Percentiles rank a stretch among this genome's conserved stretches.
Conservation (phyloP, 2,329 filamentous ascomycete genomes). For the Malbranchea cinnamomea region DNA sequence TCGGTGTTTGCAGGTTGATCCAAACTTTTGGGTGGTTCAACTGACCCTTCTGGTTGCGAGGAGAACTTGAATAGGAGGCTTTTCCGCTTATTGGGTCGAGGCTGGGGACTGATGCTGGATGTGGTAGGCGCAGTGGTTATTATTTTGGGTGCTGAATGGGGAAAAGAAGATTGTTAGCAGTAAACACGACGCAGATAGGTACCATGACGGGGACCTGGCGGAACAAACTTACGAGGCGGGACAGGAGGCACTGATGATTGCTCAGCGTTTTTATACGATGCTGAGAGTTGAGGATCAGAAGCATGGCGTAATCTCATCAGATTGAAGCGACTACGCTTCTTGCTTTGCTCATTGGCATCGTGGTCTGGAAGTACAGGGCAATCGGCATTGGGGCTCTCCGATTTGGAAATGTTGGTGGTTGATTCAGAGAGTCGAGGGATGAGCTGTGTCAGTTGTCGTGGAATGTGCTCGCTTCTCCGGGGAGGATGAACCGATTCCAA, state of each 20-base stretch:
- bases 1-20: no score
- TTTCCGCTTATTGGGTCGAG: conserved; percentile 12
- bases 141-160: conserved; percentile 43
- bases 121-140: conserved; percentile 84
- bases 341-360: conserved; percentile 5
- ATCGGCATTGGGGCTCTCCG: conserved; percentile 3
- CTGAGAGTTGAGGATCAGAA: conserved; percentile 77
- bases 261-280: conserved; percentile 53
- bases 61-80: conserved; percentile 1
- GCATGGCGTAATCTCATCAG: conserved; percentile 79
- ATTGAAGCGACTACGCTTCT: conserved; percentile 38
- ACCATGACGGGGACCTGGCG: no score
- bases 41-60: conserved; percentile 2
- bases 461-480: conserved; percentile 8
- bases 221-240: conserved; percentile 25
- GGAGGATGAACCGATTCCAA: conserved; percentile 3
- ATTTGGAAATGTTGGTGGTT: conserved; percentile 2
- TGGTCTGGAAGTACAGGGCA: no score
- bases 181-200: neutral
- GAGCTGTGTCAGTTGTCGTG: conserved; percentile 6
- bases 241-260: conserved; percentile 25
- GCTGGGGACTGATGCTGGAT: conserved; percentile 12
- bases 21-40: neutral
- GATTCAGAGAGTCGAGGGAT: conserved; percentile 7
- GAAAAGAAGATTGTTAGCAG: conserved; percentile 5